These are phyloP conservation scores for Cytospora chrysosperma DNA, from an alignment of 2,329 filamentous ascomycete genomes.

Conservation along the genomic window DNA sequence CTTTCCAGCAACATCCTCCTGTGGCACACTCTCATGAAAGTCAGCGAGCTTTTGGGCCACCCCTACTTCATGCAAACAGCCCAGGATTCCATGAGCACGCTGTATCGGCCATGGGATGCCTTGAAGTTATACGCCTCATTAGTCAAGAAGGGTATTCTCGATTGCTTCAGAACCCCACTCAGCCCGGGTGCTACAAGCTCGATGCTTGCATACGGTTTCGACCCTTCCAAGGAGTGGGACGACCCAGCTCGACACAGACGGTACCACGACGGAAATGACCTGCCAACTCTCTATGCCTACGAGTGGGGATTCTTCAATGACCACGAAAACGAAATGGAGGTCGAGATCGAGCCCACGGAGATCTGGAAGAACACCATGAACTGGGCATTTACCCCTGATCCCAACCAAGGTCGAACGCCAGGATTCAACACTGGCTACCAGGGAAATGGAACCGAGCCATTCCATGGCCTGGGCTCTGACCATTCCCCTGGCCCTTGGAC, in stretches of 20 bases:
- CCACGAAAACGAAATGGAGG: background rate
- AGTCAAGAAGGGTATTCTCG: background rate
- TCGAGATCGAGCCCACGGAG: background rate
- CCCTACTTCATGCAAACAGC: background rate
- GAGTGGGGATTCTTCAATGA: conserved; percentile 23
- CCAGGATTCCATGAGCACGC: too few relatives aligned
- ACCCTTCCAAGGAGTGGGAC: background rate
- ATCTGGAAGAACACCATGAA: conserved; percentile 26
- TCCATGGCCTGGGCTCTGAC: conserved; percentile 26
- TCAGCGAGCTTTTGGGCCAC: conserved; percentile 4
- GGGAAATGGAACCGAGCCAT: conserved; percentile 16
- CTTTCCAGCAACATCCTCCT: conserved; percentile 27
- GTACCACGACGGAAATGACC: conserved; percentile 29
- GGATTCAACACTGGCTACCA: conserved; percentile 19
- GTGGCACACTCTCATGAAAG: conserved; percentile 24
- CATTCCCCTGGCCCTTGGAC: conserved; percentile 26
- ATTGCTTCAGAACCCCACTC: background rate
- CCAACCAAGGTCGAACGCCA: background rate
- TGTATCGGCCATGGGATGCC: background rate
- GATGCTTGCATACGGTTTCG: conserved; percentile 25
- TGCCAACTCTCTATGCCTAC: conserved; percentile 26
- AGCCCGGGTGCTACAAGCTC: background rate
- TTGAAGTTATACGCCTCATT: background rate
- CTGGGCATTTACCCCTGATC: conserved; percentile 24
- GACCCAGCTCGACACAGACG: background rate